Evolutionary conservation across 345 rosid species (phyloP), one percentile per base, ranked within the genome.

Genomic region (Streptanthus diversifolius): DNA sequence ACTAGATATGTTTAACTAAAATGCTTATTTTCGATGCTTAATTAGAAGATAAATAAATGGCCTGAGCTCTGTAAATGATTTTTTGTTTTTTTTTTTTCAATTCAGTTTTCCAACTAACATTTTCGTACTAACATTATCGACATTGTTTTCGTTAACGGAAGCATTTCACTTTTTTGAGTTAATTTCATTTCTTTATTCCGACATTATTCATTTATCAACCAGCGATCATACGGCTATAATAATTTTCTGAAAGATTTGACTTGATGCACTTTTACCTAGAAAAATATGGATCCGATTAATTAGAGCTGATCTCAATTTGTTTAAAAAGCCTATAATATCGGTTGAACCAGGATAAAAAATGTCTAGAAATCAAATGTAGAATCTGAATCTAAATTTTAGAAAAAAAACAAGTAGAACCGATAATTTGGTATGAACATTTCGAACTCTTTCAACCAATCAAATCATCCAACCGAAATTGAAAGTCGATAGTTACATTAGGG

Each of bases 401-500:
- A 10, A 39, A 10, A 32, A 12, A 37, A 53, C 54, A 41, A 63
- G n/a, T 35, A 35, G 29, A 64, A 44, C 64, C 57, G 65, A 73
- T n/a, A 22, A 32, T 21, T 43, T 29, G 51, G 61, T 49, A 24
- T 71, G 15, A 14, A 19, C 5, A 9, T 45, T 1, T 48, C 5
- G 8, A 24, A 41, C 12, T 40, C 37, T 44, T 44, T 25, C 11
- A 66, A 37, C 9, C 60, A 57, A 29, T 4, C 10, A 66, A 54
- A 56, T 11, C 27, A 47, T 17, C 27, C 8, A 55, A 45, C 66
- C 40, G n/a, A 58, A 65, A 56, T 25, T 22, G 15, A 65, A 49
- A 56, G 58, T 39, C 49, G 35, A 73, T 55, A 43, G 19, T 29
- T 21, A 64, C 63, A 25, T 35, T 66, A 27, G 67, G 47, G 45